Evolutionary conservation across 2,329 filamentous ascomycete species (phyloP).

Genomic region (Cercospora sojina): DNA sequence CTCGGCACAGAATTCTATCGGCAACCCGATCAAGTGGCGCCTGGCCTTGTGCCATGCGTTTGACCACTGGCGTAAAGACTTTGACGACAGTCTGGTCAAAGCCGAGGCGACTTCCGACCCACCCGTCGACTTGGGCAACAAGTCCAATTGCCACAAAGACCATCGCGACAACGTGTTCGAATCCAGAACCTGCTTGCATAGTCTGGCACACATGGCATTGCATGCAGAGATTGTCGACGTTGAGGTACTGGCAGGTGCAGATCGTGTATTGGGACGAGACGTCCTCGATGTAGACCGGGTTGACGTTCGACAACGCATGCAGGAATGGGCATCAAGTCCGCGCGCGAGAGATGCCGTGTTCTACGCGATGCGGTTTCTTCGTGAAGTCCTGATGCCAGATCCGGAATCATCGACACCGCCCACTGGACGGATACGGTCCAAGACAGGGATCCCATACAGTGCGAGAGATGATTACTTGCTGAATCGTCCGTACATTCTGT

Average conservation of each 20-base stretch:
- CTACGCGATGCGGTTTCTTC: conserved; percentile 85
- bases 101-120: conserved; percentile 51
- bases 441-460: conserved; percentile 60
- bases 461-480: conserved; percentile 85
- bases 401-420: not conserved
- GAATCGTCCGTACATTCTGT: conserved; percentile 92
- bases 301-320: conserved; percentile 78
- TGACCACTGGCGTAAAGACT: conserved; percentile 90
- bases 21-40: conserved; percentile 88
- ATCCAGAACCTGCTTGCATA: conserved; percentile 83
- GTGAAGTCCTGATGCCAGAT: conserved; percentile 72
- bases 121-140: conserved; percentile 37
- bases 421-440: conserved; percentile 29
- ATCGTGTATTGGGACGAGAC: conserved; percentile 76
- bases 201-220: conserved; percentile 96
- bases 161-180: conserved; percentile 76
- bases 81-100: conserved; percentile 68
- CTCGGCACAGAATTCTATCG: conserved; percentile 74
- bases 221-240: conserved; percentile 97
- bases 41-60: conserved; percentile 81
- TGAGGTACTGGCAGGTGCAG: conserved; percentile 90
- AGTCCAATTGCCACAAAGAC: conserved; percentile 32
- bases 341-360: conserved; percentile 87
- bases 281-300: conserved; percentile 81
- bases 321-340: conserved; percentile 86